A percentile compares a stretch with the other conserved stretches of the same genome.
These are phyloP conservation scores for Pythium aristosporum DNA, from an alignment of 352 stramenopile species.

Conservation along the genomic window DNA sequence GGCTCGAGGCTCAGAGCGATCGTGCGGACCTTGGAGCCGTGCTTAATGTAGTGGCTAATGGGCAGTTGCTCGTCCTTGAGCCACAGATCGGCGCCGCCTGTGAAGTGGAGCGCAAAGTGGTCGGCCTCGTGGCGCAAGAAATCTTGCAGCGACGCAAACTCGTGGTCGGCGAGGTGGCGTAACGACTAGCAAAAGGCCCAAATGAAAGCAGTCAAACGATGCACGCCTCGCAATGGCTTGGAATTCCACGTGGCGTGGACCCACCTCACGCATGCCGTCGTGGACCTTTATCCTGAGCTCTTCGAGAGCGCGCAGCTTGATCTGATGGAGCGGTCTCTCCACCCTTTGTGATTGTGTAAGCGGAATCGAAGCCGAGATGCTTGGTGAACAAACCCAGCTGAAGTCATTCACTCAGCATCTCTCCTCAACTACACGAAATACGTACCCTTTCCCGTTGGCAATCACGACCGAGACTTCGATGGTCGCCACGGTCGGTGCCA, in stretches of 20 bases:
- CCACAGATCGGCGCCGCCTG: constrained; percentile 34
- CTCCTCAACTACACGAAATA: not conserved
- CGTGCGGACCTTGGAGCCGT: constrained; percentile 25
- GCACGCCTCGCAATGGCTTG: no score
- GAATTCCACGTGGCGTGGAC: not conserved
- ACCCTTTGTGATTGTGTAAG: constrained; percentile 8
- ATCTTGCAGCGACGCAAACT: constrained; percentile 26
- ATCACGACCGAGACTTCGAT: constrained; percentile 6
- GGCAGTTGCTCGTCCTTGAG: constrained; percentile 52
- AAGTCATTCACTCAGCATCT: not conserved
- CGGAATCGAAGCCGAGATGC: constrained; percentile 20
- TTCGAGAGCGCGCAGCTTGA: constrained; percentile 61
- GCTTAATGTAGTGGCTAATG: constrained; percentile 44
- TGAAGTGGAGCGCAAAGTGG: constrained; percentile 45
- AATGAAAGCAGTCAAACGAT: not conserved
- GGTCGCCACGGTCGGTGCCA: not conserved
- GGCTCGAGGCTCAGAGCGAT: constrained; percentile 33
- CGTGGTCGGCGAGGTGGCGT: not conserved
- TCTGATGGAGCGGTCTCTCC: constrained; percentile 31
- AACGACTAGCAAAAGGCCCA: constrained; percentile 1
- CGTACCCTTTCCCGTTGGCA: constrained; percentile 12
- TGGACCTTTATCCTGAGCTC: constrained; percentile 41
- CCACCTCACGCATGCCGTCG: constrained; percentile 22
- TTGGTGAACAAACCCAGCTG: constrained; percentile 3
- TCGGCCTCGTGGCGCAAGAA: constrained; percentile 40